These are phyloP conservation scores for Oenanthe sinensis DNA, from an alignment of 129 eudicot genomes.

Conservation along the genomic window DNA sequence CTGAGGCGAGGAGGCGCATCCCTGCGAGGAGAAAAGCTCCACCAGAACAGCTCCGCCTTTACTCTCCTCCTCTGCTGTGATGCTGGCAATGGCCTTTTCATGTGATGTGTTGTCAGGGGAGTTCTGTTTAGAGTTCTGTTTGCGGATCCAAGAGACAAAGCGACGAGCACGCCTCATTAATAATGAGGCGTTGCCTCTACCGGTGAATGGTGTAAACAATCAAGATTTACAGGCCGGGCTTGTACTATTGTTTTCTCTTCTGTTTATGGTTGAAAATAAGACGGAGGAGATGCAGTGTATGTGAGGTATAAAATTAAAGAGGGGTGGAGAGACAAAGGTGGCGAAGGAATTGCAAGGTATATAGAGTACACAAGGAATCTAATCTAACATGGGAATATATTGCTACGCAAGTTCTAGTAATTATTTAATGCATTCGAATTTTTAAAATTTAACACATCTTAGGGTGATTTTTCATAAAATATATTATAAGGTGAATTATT, in stretches of 20 bases:
- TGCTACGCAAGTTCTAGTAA: not conserved
- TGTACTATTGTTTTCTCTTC: not conserved
- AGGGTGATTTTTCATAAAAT: too few relatives aligned
- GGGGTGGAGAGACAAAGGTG: conserved; percentile 34
- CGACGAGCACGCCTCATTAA: conserved; percentile 48
- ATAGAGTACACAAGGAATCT: not conserved
- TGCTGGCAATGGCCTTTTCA: conserved; percentile 29
- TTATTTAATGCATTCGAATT: too few relatives aligned
- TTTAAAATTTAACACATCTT: too few relatives aligned
- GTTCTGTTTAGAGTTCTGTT: conserved; percentile 20
- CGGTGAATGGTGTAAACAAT: conserved; percentile 11
- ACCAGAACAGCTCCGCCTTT: conserved; percentile 58
- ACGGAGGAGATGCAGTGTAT: not conserved
- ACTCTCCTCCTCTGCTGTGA: conserved; percentile 38
- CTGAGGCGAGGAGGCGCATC: conserved; percentile 73
- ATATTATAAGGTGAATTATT: too few relatives aligned
- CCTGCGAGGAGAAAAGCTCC: conserved; percentile 90
- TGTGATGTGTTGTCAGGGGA: conserved; percentile 5
- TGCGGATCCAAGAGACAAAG: conserved; percentile 45
- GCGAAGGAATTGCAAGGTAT: conserved; percentile 26
- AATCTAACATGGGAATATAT: not conserved
- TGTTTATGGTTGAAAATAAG: not conserved
- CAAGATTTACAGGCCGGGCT: conserved; percentile 3
- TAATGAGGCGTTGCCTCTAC: conserved; percentile 17
- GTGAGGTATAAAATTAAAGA: not conserved